Percentiles rank a stretch among this genome's conserved stretches.
These are phyloP conservation scores for Barnettozyma hawaiiensis DNA, from an alignment of 1,139 yeast species.

Conservation along the genomic window DNA sequence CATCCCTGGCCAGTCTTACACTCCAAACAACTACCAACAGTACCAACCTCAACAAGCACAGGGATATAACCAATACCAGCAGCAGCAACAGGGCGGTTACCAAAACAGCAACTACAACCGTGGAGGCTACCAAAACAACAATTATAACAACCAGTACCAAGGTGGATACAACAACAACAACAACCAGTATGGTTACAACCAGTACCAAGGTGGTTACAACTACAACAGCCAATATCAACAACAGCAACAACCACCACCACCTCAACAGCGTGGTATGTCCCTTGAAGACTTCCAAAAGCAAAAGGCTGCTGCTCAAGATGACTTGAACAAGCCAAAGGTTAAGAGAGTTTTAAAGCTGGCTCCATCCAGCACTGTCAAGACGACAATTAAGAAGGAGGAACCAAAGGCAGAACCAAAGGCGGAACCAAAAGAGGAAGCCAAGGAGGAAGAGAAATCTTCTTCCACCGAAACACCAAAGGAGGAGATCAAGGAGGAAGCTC, in stretches of 20 bases:
- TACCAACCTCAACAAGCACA: constrained; percentile 8
- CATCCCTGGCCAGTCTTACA: constrained; percentile 21
- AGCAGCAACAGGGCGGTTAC: constrained; percentile 10
- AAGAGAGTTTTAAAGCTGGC: constrained; percentile 60
- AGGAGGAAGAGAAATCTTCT: constrained; percentile 1
- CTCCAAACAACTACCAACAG: constrained; percentile 11
- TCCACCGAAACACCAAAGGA: neutral
- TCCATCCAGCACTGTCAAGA: constrained; percentile 59
- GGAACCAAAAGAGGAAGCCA: neutral
- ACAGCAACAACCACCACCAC: constrained; percentile 26
- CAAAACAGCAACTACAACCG: constrained; percentile 24
- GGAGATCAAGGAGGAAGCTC: neutral
- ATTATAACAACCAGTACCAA: constrained; percentile 24
- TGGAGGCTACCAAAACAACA: constrained; percentile 28
- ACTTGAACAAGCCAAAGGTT: constrained; percentile 39
- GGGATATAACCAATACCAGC: constrained; percentile 9
- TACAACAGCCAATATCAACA: constrained; percentile 15
- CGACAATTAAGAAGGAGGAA: constrained; percentile 40
- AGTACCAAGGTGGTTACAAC: constrained; percentile 23
- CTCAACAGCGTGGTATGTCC: constrained; percentile 63
- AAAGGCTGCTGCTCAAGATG: constrained; percentile 29
- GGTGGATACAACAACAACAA: constrained; percentile 16
- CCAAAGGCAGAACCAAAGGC: constrained; percentile 6
- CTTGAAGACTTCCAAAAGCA: constrained; percentile 75
- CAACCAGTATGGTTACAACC: no score